Evolutionary conservation across 768 basidiomycete species (phyloP).

Genomic region (Leucocoprinus sp.): DNA sequence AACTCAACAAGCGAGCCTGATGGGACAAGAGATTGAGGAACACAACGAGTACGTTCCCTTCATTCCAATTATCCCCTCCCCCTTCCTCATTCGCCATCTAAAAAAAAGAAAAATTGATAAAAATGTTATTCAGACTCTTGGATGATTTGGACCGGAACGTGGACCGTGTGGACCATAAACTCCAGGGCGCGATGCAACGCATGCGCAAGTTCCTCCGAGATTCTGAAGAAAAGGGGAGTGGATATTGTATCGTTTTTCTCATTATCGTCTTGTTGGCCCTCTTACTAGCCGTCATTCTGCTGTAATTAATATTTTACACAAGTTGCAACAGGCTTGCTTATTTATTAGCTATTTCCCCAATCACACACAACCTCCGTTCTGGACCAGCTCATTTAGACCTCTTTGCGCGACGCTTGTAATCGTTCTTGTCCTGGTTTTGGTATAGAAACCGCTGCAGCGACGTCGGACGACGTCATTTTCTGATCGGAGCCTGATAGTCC

Average conservation of each 20-base stretch:
- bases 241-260: slow-evolving; percentile 84
- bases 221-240: slow-evolving; percentile 85
- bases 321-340: not conserved
- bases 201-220: slow-evolving; percentile 79
- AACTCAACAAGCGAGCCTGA: slow-evolving; percentile 85
- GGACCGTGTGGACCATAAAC: slow-evolving; percentile 57
- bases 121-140: slow-evolving; percentile 50
- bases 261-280: slow-evolving; percentile 73
- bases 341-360: no score
- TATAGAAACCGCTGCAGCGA: slow-evolving; percentile 29
- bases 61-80: no score
- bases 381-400: no score
- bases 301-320: slow-evolving; percentile 36
- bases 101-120: slow-evolving; percentile 1
- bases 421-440: slow-evolving; percentile 23
- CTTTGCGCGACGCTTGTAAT: not conserved
- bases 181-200: slow-evolving; percentile 54
- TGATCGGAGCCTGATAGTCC: slow-evolving; percentile 21
- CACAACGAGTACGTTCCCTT: slow-evolving; percentile 87
- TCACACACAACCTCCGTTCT: no score
- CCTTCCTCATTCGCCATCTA: not conserved
- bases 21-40: slow-evolving; percentile 87
- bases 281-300: slow-evolving; percentile 70
- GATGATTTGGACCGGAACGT: slow-evolving; percentile 71
- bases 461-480: slow-evolving; percentile 31